phyloP scores from a whole-genome alignment of 192 early-diverging fungal genomes.

The Coemansia sp. region DNA sequence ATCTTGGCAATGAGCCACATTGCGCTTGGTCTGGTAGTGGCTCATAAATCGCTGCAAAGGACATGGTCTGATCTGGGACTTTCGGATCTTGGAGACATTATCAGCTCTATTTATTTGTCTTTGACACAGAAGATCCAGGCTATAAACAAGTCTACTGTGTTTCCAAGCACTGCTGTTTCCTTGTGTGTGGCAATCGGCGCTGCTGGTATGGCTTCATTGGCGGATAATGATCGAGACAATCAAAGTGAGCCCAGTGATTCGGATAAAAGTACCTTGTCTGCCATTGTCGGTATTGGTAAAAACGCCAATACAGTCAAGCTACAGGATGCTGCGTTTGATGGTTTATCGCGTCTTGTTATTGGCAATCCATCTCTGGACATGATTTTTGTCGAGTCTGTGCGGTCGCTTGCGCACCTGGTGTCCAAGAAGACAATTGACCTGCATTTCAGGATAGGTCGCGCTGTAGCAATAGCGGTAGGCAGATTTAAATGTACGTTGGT shows the following conservation, averaged over 20 bases:
- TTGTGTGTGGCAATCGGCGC: conserved; percentile 73
- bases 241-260: not conserved
- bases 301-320: conserved; percentile 71
- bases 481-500: conserved; percentile 39
- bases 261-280: conserved; percentile 17
- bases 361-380: conserved; percentile 36
- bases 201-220: conserved; percentile 47
- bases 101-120: not conserved
- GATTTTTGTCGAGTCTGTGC: conserved; percentile 52
- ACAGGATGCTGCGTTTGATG: conserved; percentile 69
- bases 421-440: conserved; percentile 78
- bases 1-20: conserved; percentile 71
- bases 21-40: conserved; percentile 32
- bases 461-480: conserved; percentile 56
- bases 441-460: conserved; percentile 84
- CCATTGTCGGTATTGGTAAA: conserved; percentile 53
- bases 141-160: conserved; percentile 37
- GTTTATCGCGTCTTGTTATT: conserved; percentile 68
- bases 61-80: conserved; percentile 37
- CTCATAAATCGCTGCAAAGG: conserved; percentile 11
- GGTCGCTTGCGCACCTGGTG: conserved; percentile 58
- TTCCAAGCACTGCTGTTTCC: conserved; percentile 57
- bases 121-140: not conserved
- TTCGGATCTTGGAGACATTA: not conserved
- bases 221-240: not conserved